These are phyloP conservation scores for Trichoderma cornu-damae DNA, from an alignment of 2,329 filamentous ascomycete genomes.

Conservation along the genomic window DNA sequence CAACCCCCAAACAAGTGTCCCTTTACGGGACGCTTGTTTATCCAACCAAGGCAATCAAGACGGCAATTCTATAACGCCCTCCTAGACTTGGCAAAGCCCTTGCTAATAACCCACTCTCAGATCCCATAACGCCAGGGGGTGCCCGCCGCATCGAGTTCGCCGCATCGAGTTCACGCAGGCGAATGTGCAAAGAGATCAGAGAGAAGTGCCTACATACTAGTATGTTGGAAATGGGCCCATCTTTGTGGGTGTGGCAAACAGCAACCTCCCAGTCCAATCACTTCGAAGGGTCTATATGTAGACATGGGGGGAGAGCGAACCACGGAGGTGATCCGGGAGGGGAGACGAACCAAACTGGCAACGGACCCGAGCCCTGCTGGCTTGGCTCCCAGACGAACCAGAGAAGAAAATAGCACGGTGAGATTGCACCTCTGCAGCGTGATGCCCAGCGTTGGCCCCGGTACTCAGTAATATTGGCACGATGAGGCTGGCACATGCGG, in stretches of 20 bases:
- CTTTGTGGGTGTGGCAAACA: not conserved
- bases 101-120: not conserved
- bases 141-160: not conserved
- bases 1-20: conserved; percentile 1
- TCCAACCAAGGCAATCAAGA: not conserved
- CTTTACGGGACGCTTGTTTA: not conserved
- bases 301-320: conserved; percentile 14
- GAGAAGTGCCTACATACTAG: too few relatives aligned
- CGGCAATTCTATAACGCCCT: not conserved
- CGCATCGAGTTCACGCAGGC: not conserved
- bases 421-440: conserved; percentile 3
- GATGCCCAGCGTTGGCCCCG: not conserved
- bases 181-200: conserved; percentile 10
- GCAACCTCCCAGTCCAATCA: conserved; percentile 4
- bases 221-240: conserved; percentile 8
- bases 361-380: conserved; percentile 4
- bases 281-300: not conserved
- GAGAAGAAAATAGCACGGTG: conserved; percentile 10
- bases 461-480: not conserved
- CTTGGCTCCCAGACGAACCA: not conserved
- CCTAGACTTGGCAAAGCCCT: not conserved
- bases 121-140: not conserved
- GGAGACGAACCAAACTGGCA: conserved; percentile 7
- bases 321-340: conserved; percentile 14
- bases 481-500: not conserved